phyloP scores from a whole-genome alignment of 2,329 filamentous ascomycete genomes.

The Aspergillus tubingensis region DNA sequence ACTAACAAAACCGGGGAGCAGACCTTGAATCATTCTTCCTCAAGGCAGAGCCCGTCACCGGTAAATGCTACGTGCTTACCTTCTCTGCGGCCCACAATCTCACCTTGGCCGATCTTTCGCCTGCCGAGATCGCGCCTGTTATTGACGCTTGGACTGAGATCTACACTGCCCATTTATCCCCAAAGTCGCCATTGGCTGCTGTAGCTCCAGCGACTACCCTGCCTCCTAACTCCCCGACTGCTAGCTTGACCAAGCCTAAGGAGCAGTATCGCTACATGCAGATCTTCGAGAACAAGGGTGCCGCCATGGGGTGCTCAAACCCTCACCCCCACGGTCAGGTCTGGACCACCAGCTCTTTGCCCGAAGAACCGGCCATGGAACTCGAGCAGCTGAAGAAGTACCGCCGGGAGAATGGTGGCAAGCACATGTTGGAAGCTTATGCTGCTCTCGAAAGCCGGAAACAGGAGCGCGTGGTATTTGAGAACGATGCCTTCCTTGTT shows the following conservation, averaged over 20 bases:
- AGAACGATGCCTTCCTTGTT: constrained; percentile 81
- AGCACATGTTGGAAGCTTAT: constrained; percentile 83
- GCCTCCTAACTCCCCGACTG: constrained; percentile 49
- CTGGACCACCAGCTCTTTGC: constrained; percentile 89
- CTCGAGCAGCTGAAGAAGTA: constrained; percentile 78
- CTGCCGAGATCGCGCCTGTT: constrained; percentile 75
- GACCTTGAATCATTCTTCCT: constrained; percentile 76
- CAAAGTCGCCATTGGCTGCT: constrained; percentile 64
- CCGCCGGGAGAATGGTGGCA: constrained; percentile 67
- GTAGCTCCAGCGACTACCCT: constrained; percentile 50
- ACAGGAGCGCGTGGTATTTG: constrained; percentile 80
- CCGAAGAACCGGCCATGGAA: constrained; percentile 84
- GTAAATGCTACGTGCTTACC: constrained; percentile 95
- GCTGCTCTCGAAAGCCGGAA: constrained; percentile 79
- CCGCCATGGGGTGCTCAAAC: constrained; percentile 98
- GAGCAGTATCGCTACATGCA: constrained; percentile 95
- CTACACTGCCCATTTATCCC: constrained; percentile 78
- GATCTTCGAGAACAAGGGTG: constrained; percentile 98
- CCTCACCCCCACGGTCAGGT: constrained; percentile 96
- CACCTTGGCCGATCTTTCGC: constrained; percentile 85
- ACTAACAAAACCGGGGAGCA: constrained; percentile 33
- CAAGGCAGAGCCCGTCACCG: constrained; percentile 80
- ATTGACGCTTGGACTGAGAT: constrained; percentile 90
- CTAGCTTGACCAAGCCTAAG: constrained; percentile 56
- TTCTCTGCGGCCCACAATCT: constrained; percentile 90